Percentiles rank a stretch among this genome's conserved stretches.
phyloP scores from a whole-genome alignment of 2,329 filamentous ascomycete genomes.

The Coniochaeta sp. region DNA sequence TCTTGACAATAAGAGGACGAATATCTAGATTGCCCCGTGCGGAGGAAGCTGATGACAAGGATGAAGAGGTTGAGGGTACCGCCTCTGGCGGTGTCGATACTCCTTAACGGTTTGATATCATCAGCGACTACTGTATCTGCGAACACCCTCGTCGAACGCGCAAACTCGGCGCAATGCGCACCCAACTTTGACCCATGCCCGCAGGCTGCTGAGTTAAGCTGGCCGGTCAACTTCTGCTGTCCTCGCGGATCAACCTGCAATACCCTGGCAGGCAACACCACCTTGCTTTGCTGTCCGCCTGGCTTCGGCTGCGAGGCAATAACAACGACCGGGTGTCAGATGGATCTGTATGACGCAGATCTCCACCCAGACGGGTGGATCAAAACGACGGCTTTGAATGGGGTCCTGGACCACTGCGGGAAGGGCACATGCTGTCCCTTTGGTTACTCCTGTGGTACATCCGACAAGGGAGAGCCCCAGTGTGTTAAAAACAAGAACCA shows the following conservation, averaged over 20 bases:
- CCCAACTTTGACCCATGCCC: slow-evolving; percentile 47
- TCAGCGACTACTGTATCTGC: slow-evolving; percentile 30
- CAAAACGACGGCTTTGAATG: slow-evolving; percentile 58
- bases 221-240: slow-evolving; percentile 65
- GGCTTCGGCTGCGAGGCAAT: slow-evolving; percentile 53
- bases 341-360: slow-evolving; percentile 52
- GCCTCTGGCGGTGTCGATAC: slow-evolving; percentile 28
- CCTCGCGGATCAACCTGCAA: slow-evolving; percentile 45
- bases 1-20: too few relatives aligned
- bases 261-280: slow-evolving; percentile 55
- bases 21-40: not conserved
- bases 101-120: slow-evolving; percentile 23
- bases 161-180: slow-evolving; percentile 37
- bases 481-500: slow-evolving; percentile 51
- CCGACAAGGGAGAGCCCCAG: slow-evolving; percentile 16
- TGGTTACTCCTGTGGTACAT: slow-evolving; percentile 56
- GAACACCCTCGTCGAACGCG: slow-evolving; percentile 32
- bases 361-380: slow-evolving; percentile 50
- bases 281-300: slow-evolving; percentile 63
- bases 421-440: slow-evolving; percentile 59
- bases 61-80: slow-evolving; percentile 23
- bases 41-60: not conserved
- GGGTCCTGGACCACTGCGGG: slow-evolving; percentile 51
- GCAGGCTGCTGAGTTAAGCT: slow-evolving; percentile 30
- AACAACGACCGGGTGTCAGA: slow-evolving; percentile 56